Conservation (phyloP, 2,329 filamentous ascomycete species). For the Drechslerella dactyloides region DNA sequence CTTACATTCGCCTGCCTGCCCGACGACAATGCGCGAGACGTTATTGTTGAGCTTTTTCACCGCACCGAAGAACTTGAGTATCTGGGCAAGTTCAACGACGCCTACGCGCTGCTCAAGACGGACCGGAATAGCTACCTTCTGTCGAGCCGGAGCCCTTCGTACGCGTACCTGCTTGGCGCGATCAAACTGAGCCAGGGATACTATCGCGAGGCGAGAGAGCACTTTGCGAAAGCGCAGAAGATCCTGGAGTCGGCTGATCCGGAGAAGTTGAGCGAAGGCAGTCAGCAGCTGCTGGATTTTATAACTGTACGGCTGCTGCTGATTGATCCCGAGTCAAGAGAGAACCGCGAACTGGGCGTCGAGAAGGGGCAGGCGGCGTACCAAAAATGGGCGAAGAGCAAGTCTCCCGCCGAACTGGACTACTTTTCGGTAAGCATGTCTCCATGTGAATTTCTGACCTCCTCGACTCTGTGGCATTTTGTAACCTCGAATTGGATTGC, state of each 20-base stretch:
- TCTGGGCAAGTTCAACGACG: conserved; percentile 38
- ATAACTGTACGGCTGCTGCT: conserved; percentile 22
- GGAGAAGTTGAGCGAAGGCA: conserved; percentile 31
- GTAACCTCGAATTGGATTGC: background rate
- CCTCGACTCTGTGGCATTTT: background rate
- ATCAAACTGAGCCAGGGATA: conserved; percentile 44
- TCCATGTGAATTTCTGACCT: background rate
- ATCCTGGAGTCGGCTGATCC: conserved; percentile 9
- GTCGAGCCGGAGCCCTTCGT: conserved; percentile 17
- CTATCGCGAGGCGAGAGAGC: conserved; percentile 26
- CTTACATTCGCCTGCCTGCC: conserved; percentile 11
- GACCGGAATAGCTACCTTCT: background rate
- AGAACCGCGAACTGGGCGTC: conserved; percentile 5
- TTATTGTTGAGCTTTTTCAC: conserved; percentile 13
- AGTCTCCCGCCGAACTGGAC: conserved; percentile 21
- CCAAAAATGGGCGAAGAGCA: conserved; percentile 28
- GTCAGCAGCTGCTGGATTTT: conserved; percentile 23
- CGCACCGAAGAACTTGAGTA: conserved; percentile 25
- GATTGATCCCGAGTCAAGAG: conserved; percentile 12
- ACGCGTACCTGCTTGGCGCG: conserved; percentile 24
- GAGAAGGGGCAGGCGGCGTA: conserved; percentile 14
- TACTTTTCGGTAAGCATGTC: conserved; percentile 26
- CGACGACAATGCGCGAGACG: background rate
- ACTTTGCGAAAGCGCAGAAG: conserved; percentile 17
- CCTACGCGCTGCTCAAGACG: conserved; percentile 17